Evolutionary conservation across 371 early-diverging fungal genomes (phyloP), one percentile per base, ranked within the genome.

Genomic region (Umbelopsis sp.): DNA sequence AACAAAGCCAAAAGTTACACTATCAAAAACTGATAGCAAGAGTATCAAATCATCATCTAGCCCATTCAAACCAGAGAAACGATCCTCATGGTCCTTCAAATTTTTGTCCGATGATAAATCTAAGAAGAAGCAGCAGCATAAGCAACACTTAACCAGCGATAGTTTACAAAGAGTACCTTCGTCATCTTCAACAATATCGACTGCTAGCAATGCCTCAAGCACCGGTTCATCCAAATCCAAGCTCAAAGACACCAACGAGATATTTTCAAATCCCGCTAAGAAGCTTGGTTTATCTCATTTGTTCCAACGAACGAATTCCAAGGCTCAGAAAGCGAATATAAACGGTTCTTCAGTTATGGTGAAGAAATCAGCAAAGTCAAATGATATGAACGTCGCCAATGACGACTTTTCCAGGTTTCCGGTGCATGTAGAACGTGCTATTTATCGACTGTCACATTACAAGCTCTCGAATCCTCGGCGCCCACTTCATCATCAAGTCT

Each of bases 391-490:
- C 76, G 74, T 85, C 0, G 76, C 86, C 73, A 75, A 77, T 22
- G 88, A 89, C 73, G 82, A 82, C 68, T 87, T 84, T 63, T 76
- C 76, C 41, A 86, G 93, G 11, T 74, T 92, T 63, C 94, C 94
- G 1, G 82, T 94, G n/a, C 91, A 94, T 63, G 87, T 94, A 50
- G 97, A 96, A 74, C 90, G 94, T 37, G 89, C 91, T 10, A 90
- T 97, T 18, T 97, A 96, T 74, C 92, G 94, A n/a, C 77, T 96
- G 18, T 95, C 96, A 0, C 96, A 96, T 68, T 86, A 89, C 63
- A 98, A 98, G 77, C 82, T 98, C 22, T 94, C 97, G 29, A 94
- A 95, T 72, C 92, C 92, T 9, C 86, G 95, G 25, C 88, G 97
- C 7, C 94, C 97, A 2, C 83, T 98, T 22, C 79, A 86, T 62